Conservation (phyloP, 169 alveolate species). For the Plasmodium berghei region DNA sequence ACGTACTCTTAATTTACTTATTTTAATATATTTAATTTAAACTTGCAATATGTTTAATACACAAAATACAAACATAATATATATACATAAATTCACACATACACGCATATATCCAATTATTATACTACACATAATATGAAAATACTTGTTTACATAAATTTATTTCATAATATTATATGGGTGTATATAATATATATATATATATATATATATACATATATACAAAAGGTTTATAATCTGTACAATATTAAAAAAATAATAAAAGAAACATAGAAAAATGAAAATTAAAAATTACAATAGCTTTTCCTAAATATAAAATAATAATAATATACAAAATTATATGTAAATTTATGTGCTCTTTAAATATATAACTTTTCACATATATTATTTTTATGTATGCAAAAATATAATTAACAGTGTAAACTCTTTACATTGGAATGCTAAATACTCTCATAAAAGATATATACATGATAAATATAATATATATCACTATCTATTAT, state of each 20-base stretch:
- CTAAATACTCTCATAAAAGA: too few relatives aligned
- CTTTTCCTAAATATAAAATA: not conserved
- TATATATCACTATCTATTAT: too few relatives aligned
- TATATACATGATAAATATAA: too few relatives aligned
- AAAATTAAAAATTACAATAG: not conserved
- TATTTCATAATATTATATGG: not conserved
- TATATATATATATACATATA: not conserved
- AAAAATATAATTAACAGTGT: not conserved
- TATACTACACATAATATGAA: too few relatives aligned
- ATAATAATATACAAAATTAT: not conserved
- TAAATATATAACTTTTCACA: not conserved
- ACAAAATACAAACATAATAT: constrained; percentile 10
- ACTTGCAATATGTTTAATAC: too few relatives aligned
- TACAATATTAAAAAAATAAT: not conserved
- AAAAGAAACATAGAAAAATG: not conserved
- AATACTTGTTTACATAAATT: not conserved
- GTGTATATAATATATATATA: not conserved
- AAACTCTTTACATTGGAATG: too few relatives aligned
- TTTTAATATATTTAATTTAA: too few relatives aligned
- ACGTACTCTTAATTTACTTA: too few relatives aligned
- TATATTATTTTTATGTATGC: not conserved
- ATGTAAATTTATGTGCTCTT: not conserved
- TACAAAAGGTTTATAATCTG: not conserved
- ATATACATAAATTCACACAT: constrained; percentile 4
- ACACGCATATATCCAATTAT: not conserved